These are phyloP conservation scores for Mortierella sp. DNA, from an alignment of 371 early-diverging fungal species.

Conservation along the genomic window DNA sequence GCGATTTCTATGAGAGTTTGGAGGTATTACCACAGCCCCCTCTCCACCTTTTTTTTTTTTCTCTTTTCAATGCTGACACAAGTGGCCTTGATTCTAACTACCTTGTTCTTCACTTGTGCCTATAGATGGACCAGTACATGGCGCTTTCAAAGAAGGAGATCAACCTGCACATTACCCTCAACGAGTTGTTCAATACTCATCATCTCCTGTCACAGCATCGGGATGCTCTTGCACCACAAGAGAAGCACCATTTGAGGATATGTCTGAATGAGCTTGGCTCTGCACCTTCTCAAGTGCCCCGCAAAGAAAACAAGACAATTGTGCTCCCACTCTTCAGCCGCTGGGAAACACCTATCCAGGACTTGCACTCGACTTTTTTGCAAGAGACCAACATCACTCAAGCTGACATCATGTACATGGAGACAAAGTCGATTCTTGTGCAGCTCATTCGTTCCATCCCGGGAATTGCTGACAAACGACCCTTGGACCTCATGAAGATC, in stretches of 20 bases:
- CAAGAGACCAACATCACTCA: conserved; percentile 90
- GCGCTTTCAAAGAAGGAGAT: conserved; percentile 93
- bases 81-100: conserved; percentile 1
- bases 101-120: not conserved
- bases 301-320: conserved; percentile 87
- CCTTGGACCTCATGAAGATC: conserved; percentile 74
- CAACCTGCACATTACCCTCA: conserved; percentile 85
- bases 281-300: conserved; percentile 81
- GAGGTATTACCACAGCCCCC: too few species aligned
- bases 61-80: not conserved
- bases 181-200: conserved; percentile 94
- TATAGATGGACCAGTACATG: conserved; percentile 94
- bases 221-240: conserved; percentile 81
- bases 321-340: conserved; percentile 87
- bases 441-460: conserved; percentile 90
- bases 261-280: conserved; percentile 82
- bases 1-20: conserved; percentile 93
- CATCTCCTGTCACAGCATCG: conserved; percentile 85
- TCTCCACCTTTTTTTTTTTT: not conserved
- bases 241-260: conserved; percentile 82
- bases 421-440: conserved; percentile 92
- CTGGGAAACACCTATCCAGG: conserved; percentile 93
- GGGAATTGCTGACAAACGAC: conserved; percentile 60
- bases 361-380: conserved; percentile 67
- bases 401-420: conserved; percentile 94